Evolutionary conservation across 1,284 basidiomycete genomes (phyloP), one percentile per base, ranked within the genome.

Genomic region (Ceratobasidium sp.): DNA sequence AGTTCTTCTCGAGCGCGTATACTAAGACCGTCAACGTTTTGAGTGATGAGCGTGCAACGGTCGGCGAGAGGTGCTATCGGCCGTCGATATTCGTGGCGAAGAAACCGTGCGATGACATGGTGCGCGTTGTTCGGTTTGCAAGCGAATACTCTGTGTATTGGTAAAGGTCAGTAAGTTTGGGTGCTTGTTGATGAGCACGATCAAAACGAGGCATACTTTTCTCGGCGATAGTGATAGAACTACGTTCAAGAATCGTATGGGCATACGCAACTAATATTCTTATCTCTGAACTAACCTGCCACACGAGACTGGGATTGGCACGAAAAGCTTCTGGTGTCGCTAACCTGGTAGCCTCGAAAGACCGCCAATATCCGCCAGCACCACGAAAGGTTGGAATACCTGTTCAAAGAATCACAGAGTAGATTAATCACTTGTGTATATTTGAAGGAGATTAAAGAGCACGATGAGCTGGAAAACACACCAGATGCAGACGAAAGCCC

Each of bases 21-120:
- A n/a, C n/a, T n/a, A n/a, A 93, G 86, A 6, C 90, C 89, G 80
- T 93, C 91, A 46, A 93, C 89, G 82, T 93, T 93, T 83, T 93
- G 91, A 15, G 91, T 92, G 76, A 92, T 87, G 46, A 92, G 58
- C n/a, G n/a, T n/a, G n/a, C n/a, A n/a, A n/a, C n/a, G n/a, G n/a
- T n/a, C n/a, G n/a, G n/a, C n/a, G 1, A 78, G 61, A 15, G 77
- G 86, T 3, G 88, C 87, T 82, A 91, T 90, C 12, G 85, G 77
- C 63, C 66, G 86, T 7, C 89, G 85, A 26, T 82, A 82, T 7
- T 73, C 39, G 9, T 69, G 63, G 26, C 88, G 88, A 0, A 86
- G 86, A 26, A 88, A 84, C 39, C 78, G 81, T 13, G 85, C 68
- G 77, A 86, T 84, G 66, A 86, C 80, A n/a, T 82, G 82, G 4